Evolutionary conservation across 2,329 filamentous ascomycete genomes (phyloP), one percentile per base, ranked within the genome.

Genomic region (Teratosphaeria viscida): DNA sequence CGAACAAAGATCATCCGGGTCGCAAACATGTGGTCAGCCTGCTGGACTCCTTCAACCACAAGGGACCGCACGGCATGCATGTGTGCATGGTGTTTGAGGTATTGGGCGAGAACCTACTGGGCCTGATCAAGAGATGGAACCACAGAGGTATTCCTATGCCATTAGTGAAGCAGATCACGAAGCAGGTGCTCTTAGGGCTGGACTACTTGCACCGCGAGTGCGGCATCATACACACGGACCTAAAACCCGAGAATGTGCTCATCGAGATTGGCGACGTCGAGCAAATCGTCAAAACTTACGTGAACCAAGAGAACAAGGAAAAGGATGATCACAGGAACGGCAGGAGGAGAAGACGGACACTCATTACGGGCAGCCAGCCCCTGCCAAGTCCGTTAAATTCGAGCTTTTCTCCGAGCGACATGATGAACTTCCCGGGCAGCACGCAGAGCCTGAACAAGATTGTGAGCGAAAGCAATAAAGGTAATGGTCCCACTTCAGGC

Each of bases 21-120:
- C 87, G 92, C 66, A 89, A 89, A 74, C 92, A 97, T 71, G 94
- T 97, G 64, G 94, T 99, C 74, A 96, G 91, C 74, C 81, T 99
- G 47, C 83, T 97, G 67, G 92, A 97, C 75, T 96, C 90, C 0
- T 99, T 99, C 74, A 92, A 96, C 73, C 94, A 97, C 78, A 95
- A 95, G 75, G 94, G 94, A 10, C 92, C 92, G 52, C 95, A 99
- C 71, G 94, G 94, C 55, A 88, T 90, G 57, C 94, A 99, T 72
- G 91, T 97, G 61, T 99, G 94, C 79, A 97, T 99, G 92, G 94
- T 99, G 7, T 99, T 99, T 69, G 94, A 99, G 75, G 94, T 99
- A 3, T 77, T 99, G 59, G 94, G 94, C 58, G 92, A 97, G 81
- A 97, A 97, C 72, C 77, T 97, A 64, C 78, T 97, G 57, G 92